These are phyloP conservation scores for Lentinula aciculospora DNA, from an alignment of 768 basidiomycete genomes.

Conservation along the genomic window DNA sequence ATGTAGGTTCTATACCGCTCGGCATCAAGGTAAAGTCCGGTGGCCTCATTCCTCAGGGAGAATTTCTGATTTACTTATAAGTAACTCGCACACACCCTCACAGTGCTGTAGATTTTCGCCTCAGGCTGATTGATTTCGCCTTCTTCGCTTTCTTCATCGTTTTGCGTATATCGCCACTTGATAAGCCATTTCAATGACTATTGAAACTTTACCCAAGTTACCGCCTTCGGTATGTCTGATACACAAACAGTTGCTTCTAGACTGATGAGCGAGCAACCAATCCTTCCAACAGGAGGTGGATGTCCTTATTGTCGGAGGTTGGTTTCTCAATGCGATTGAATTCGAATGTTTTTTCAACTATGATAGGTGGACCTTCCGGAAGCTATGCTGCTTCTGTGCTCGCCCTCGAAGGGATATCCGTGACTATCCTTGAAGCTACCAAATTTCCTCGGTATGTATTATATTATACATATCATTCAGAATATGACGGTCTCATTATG, in stretches of 20 bases:
- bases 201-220: background rate
- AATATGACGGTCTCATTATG: background rate
- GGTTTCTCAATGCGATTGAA: background rate
- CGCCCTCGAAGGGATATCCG: conserved; percentile 22
- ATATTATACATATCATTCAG: background rate
- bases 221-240: background rate
- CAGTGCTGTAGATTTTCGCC: background rate
- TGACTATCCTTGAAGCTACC: conserved; percentile 19
- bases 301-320: conserved; percentile 37
- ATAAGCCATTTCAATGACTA: background rate
- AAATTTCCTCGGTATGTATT: conserved; percentile 18
- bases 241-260: background rate
- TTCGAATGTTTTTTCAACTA: background rate
- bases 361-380: conserved; percentile 22
- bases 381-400: conserved; percentile 23
- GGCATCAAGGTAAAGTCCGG: background rate
- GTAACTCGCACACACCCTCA: background rate
- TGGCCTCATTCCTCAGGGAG: background rate
- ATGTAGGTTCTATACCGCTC: background rate
- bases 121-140: background rate
- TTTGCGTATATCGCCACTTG: background rate
- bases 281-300: conserved; percentile 28
- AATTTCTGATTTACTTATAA: background rate
- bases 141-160: background rate
- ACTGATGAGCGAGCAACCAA: background rate